Evolutionary conservation across 2,329 filamentous ascomycete species (phyloP).

Genomic region (Botrytis sinoallii): DNA sequence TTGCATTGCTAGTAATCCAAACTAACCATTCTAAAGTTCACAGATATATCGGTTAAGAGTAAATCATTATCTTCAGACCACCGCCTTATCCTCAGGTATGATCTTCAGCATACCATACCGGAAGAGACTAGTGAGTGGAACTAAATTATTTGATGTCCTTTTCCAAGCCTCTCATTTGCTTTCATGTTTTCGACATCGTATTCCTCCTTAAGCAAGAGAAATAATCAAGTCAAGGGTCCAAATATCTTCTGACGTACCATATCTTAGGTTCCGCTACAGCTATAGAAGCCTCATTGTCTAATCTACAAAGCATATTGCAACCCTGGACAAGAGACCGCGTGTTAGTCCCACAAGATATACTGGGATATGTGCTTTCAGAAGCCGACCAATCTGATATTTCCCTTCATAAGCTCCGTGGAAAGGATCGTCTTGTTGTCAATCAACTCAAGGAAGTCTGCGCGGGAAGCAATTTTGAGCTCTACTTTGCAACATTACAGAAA

Average conservation of each 20-base stretch:
- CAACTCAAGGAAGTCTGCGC: not conserved
- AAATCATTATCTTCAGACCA: not conserved
- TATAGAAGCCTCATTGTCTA: not conserved
- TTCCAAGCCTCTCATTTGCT: not conserved
- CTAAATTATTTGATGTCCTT: not conserved
- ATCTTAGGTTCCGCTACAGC: not conserved
- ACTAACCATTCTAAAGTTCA: not conserved
- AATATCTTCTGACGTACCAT: not conserved
- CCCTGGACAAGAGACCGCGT: not conserved
- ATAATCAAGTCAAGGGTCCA: not conserved
- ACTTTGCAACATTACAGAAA: not conserved
- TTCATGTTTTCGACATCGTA: not conserved
- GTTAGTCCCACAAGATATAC: not conserved
- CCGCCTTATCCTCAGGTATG: not conserved
- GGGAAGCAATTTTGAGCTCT: not conserved
- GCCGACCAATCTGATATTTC: not conserved
- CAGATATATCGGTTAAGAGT: not conserved
- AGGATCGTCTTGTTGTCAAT: not conserved
- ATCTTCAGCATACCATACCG: not conserved
- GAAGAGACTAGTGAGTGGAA: not conserved
- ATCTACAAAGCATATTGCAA: not conserved
- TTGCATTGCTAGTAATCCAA: not conserved
- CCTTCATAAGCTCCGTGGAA: not conserved
- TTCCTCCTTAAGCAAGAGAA: not conserved
- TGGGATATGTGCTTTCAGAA: not conserved